Percentiles rank a stretch among this genome's conserved stretches.
Evolutionary conservation across 2,329 filamentous ascomycete species (phyloP).

Genomic region (Botrytis fragariae): DNA sequence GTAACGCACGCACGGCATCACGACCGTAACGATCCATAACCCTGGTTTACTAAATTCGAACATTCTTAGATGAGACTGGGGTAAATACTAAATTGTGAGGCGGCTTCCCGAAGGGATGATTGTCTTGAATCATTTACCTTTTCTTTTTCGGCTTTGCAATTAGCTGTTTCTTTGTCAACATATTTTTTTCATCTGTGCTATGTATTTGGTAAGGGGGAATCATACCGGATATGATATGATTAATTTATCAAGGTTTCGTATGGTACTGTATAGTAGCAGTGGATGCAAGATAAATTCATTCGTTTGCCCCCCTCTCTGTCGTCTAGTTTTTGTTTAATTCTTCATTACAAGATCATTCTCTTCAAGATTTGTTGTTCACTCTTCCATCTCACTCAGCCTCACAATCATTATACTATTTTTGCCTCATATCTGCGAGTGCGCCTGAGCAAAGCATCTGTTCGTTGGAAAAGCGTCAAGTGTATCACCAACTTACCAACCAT

Average conservation of each 20-base stretch:
- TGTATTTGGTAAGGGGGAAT: conserved; percentile 16
- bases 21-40: conserved; percentile 10
- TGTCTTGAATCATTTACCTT: conserved; percentile 26
- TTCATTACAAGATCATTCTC: background rate
- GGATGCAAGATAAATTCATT: conserved; percentile 20
- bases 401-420: background rate
- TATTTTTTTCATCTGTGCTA: background rate
- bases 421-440: conserved; percentile 3
- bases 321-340: background rate
- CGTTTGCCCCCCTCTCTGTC: conserved; percentile 14
- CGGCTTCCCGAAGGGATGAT: conserved; percentile 30
- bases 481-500: conserved; percentile 8
- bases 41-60: conserved; percentile 14
- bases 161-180: conserved; percentile 6
- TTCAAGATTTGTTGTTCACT: background rate
- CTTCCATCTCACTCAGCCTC: conserved; percentile 8
- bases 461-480: conserved; percentile 19
- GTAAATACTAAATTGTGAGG: conserved; percentile 13
- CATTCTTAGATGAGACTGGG: conserved; percentile 27
- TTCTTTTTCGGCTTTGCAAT: conserved; percentile 4
- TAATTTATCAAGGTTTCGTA: conserved; percentile 15
- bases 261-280: conserved; percentile 14
- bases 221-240: conserved; percentile 20
- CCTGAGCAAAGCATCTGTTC: conserved; percentile 14
- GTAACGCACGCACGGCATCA: conserved; percentile 2